Evolutionary conservation across 2,329 filamentous ascomycete species (phyloP).

Genomic region (Metarhizium sp.): DNA sequence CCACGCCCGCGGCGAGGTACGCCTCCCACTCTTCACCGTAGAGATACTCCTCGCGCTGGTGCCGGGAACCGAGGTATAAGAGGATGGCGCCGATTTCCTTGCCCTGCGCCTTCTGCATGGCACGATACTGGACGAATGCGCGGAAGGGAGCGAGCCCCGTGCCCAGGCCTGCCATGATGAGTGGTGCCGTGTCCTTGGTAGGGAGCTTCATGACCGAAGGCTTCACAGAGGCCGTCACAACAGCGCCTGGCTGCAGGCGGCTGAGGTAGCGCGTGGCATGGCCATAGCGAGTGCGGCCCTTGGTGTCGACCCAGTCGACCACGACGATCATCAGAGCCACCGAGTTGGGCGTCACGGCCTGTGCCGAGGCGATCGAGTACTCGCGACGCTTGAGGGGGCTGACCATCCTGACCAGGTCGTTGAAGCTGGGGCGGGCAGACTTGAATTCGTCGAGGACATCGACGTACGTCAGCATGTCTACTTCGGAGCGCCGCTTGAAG

Average conservation of each 20-base stretch:
- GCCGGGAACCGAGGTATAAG: conserved; percentile 91
- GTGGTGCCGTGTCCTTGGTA: conserved; percentile 71
- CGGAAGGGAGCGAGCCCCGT: conserved; percentile 98
- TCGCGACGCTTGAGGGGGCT: conserved; percentile 90
- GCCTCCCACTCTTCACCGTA: conserved; percentile 99
- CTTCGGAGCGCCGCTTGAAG: conserved; percentile 85
- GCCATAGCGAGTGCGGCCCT: conserved; percentile 81
- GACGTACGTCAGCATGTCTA: conserved; percentile 84
- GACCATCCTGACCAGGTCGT: conserved; percentile 81
- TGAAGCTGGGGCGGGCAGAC: conserved; percentile 80
- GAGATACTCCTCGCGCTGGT: conserved; percentile 96
- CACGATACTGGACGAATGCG: conserved; percentile 95
- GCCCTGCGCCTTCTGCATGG: conserved; percentile 95
- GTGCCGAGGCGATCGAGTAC: conserved; percentile 97
- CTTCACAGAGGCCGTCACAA: conserved; percentile 90
- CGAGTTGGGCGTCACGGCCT: conserved; percentile 83
- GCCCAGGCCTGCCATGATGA: conserved; percentile 99
- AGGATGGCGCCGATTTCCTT: conserved; percentile 90
- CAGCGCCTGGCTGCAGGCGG: conserved; percentile 61
- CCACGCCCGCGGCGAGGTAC: conserved; percentile 88
- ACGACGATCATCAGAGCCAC: conserved; percentile 96
- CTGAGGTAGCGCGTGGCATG: conserved; percentile 89
- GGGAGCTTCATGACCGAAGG: conserved; percentile 99
- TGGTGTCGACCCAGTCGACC: conserved; percentile 86
- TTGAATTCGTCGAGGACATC: conserved; percentile 84